phyloP scores from a whole-genome alignment of 805 yeast species.

The Lipomyces lipofer region DNA sequence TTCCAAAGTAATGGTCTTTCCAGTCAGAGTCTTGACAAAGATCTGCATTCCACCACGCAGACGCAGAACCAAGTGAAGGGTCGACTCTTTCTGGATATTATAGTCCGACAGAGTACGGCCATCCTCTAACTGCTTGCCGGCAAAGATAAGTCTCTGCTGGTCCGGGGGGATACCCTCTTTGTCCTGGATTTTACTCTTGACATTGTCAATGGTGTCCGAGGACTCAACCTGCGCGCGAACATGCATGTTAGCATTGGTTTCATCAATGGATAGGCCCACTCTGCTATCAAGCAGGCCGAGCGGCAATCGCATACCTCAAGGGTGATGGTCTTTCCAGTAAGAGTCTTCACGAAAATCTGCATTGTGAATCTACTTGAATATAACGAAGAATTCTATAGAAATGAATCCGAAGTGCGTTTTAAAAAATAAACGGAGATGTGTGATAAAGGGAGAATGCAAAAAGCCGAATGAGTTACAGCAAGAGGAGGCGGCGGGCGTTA shows the following conservation, averaged over 20 bases:
- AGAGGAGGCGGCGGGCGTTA: not conserved
- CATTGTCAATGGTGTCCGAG: constrained; percentile 96
- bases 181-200: constrained; percentile 95
- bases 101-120: constrained; percentile 96
- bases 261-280: not conserved
- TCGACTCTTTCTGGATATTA: constrained; percentile 98
- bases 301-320: constrained; percentile 53
- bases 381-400: not conserved
- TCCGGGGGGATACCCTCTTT: constrained; percentile 98
- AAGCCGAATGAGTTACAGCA: not conserved
- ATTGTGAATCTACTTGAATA: constrained; percentile 40
- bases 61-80: constrained; percentile 92
- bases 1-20: constrained; percentile 85
- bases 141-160: constrained; percentile 94
- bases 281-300: not conserved
- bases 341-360: constrained; percentile 88
- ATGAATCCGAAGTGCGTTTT: not conserved
- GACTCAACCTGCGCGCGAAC: constrained; percentile 43
- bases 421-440: not conserved
- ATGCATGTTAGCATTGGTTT: too few relatives aligned
- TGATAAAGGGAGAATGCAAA: not conserved
- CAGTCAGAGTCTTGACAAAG: constrained; percentile 85
- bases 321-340: constrained; percentile 89
- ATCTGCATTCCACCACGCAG: constrained; percentile 99
- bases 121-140: constrained; percentile 51